Evolutionary conservation across 345 rosid genomes (phyloP).

Genomic region (Boechera stricta): DNA sequence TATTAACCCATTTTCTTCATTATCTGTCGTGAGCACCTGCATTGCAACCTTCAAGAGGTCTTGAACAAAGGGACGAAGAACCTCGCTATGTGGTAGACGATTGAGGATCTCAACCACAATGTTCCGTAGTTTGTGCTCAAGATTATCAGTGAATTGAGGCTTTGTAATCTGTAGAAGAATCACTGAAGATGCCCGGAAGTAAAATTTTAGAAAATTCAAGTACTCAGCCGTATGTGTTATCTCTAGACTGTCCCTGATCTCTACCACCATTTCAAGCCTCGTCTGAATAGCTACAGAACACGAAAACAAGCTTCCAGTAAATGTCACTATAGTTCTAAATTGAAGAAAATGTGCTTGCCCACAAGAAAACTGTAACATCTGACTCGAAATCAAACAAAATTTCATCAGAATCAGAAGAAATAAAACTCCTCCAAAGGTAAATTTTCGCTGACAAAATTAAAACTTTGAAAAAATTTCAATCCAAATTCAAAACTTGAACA

Average conservation of each 20-base stretch:
- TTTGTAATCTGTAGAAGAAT: slow-evolving; percentile 81
- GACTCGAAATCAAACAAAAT: slow-evolving; percentile 1
- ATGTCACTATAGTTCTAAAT: background rate
- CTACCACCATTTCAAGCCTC: slow-evolving; percentile 86
- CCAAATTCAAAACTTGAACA: slow-evolving; percentile 14
- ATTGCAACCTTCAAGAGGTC: slow-evolving; percentile 94
- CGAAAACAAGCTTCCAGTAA: slow-evolving; percentile 20
- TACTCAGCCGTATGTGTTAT: slow-evolving; percentile 94
- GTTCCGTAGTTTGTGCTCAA: slow-evolving; percentile 89
- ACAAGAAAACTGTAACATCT: background rate
- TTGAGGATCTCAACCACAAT: slow-evolving; percentile 88
- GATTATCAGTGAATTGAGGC: slow-evolving; percentile 81
- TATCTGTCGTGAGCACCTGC: slow-evolving; percentile 94
- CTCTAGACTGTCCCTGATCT: slow-evolving; percentile 94
- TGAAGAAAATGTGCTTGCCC: background rate
- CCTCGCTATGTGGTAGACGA: slow-evolving; percentile 96
- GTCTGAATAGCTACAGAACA: slow-evolving; percentile 64
- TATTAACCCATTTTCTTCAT: slow-evolving; percentile 93
- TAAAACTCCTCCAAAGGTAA: background rate
- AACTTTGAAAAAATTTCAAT: background rate
- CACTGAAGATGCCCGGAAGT: slow-evolving; percentile 81
- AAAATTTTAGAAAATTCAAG: slow-evolving; percentile 86
- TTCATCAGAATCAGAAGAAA: background rate
- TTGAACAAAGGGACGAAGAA: slow-evolving; percentile 97
- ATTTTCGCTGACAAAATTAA: background rate